Conservation (phyloP, 2,329 filamentous ascomycete genomes). For the Botrytis elliptica region DNA sequence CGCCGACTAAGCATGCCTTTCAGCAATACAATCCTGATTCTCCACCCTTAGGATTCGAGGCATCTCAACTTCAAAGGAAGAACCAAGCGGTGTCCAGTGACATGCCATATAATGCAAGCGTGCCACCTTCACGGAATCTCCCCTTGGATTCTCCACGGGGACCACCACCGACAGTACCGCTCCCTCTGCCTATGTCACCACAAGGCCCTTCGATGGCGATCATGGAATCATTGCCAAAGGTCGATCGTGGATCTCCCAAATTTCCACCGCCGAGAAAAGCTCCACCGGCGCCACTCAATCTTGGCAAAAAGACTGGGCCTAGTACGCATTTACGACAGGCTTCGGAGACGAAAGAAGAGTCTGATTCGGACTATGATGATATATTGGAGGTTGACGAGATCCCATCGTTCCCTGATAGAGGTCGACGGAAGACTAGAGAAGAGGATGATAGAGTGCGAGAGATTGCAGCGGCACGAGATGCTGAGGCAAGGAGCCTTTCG, state of each 20-base stretch:
- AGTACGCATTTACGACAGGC: conserved; percentile 47
- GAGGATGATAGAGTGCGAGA: conserved; percentile 83
- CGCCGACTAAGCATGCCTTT: conserved; percentile 57
- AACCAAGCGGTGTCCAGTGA: conserved; percentile 45
- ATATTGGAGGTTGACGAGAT: conserved; percentile 68
- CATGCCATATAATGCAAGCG: conserved; percentile 50
- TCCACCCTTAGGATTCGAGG: conserved; percentile 38
- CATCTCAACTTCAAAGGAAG: conserved; percentile 46
- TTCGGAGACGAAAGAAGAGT: conserved; percentile 55
- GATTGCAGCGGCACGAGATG: conserved; percentile 62
- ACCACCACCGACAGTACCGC: conserved; percentile 35
- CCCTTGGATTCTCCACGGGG: conserved; percentile 44
- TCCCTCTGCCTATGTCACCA: conserved; percentile 32
- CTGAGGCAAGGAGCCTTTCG: conserved; percentile 68
- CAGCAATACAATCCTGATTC: conserved; percentile 51
- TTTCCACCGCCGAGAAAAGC: conserved; percentile 70
- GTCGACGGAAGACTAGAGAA: conserved; percentile 78
- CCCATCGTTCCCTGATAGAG: conserved; percentile 56
- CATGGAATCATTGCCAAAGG: conserved; percentile 42
- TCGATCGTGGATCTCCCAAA: conserved; percentile 50
- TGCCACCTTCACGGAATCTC: conserved; percentile 58
- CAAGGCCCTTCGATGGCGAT: conserved; percentile 40
- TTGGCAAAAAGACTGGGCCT: conserved; percentile 50
- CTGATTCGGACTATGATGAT: conserved; percentile 82
- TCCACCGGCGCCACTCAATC: conserved; percentile 79